Percentiles rank a stretch among this genome's conserved stretches.
phyloP scores from a whole-genome alignment of 2,329 filamentous ascomycete genomes.

The Rhinocladiella mackenziei region DNA sequence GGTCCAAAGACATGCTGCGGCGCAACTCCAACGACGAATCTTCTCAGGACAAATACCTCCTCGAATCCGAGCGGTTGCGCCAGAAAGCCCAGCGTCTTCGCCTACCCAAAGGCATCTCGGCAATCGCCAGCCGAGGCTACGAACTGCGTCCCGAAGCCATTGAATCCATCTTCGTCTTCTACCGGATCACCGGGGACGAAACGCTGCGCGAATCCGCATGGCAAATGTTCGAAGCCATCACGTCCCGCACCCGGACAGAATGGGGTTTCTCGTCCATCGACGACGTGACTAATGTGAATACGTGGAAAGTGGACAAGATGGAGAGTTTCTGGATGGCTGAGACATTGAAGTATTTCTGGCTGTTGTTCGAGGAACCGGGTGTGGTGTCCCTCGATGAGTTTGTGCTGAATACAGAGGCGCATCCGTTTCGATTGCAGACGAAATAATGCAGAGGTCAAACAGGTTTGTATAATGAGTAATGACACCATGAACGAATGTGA shows the following conservation, averaged over 20 bases:
- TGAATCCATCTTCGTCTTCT: slow-evolving; percentile 58
- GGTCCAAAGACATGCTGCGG: slow-evolving; percentile 32
- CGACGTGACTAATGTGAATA: slow-evolving; percentile 23
- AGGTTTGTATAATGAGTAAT: too few relatives aligned
- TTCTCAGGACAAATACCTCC: slow-evolving; percentile 19
- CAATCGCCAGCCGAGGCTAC: slow-evolving; percentile 46
- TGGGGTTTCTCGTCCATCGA: slow-evolving; percentile 38
- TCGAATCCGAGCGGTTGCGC: slow-evolving; percentile 8
- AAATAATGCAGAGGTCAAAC: too few relatives aligned
- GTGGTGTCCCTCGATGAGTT: slow-evolving; percentile 29
- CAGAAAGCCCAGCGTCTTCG: slow-evolving; percentile 37
- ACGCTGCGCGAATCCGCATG: slow-evolving; percentile 45
- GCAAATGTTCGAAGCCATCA: slow-evolving; percentile 48
- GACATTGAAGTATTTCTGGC: slow-evolving; percentile 32
- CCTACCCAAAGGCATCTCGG: slow-evolving; percentile 34
- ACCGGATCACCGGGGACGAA: slow-evolving; percentile 56
- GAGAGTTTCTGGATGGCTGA: slow-evolving; percentile 32
- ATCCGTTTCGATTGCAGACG: slow-evolving; percentile 22
- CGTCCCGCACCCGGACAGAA: slow-evolving; percentile 41
- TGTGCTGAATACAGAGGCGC: slow-evolving; percentile 30
- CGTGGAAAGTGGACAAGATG: slow-evolving; percentile 26
- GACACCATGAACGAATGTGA: too few relatives aligned
- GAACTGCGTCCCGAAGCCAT: slow-evolving; percentile 61
- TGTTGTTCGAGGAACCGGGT: slow-evolving; percentile 28
- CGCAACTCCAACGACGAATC: slow-evolving; percentile 25